Base-by-base conservation (phyloP, 1,284 basidiomycete species). In the Grifola frondosa region DNA sequence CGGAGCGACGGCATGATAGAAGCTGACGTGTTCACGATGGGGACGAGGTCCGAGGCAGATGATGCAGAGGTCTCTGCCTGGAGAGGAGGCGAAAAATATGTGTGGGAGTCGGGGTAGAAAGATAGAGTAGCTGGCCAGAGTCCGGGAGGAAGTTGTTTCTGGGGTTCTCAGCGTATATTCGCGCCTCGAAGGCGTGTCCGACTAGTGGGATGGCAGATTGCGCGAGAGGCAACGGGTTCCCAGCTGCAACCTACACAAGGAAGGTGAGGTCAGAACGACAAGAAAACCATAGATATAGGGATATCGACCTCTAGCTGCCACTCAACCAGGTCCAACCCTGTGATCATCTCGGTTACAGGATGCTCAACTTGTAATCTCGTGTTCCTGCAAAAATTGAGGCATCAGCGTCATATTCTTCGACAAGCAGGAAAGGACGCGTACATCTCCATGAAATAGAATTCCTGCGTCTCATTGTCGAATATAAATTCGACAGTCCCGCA, bases 101-200 rank as follows among this genome's bases (percentile, higher is more conserved):
- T 0, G 84, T 88, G 3, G 88, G 82, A 5, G 68, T 62, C 3
- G 87, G 88, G 0, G 86, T 89, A 1, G 86, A 84, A 36, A 94
- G 78, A 64, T 94, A 88, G 9, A 90, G 66, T 4, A 97, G 73
- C 6, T 74, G 73, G 1, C 94, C 94, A 15, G 91, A 92, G 60
- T 97, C 94, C 1, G 94, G 94, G 5, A 97, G 75, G 71, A 97
- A 97, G 62, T 89, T 81, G 61, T 90, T 91, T 56, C 91, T 77
- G n/a, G 92, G 92, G 56, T 94, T 91, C 66, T 97, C 94, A 6
- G 94, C 95, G 62, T 97, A 97, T 54, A 97, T 95, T n/a, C 94
- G 82, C 11, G 92, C 93, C 68, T 97, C 94, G 56, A 97, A 97
- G 0, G 94, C 89, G 57, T 97, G 93, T 2, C 95, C 94, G 4